phyloP scores from a whole-genome alignment of 2,329 filamentous ascomycete genomes.

The Colletotrichum siamense region DNA sequence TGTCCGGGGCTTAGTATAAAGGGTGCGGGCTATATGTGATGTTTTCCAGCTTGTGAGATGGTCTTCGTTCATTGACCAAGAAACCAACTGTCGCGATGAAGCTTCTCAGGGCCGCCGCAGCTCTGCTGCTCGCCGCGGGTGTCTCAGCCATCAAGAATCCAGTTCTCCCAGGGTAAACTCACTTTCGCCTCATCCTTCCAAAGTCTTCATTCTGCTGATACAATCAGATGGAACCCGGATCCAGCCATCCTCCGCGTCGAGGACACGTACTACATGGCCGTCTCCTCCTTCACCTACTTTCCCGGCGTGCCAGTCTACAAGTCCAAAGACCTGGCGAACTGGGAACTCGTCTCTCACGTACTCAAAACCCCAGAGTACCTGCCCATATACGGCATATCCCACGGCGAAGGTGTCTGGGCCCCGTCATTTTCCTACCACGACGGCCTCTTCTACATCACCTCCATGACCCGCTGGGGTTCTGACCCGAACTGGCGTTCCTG shows the following conservation, averaged over 20 bases:
- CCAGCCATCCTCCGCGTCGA: slow-evolving; percentile 7
- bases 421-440: slow-evolving; percentile 29
- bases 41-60: not conserved
- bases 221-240: slow-evolving; percentile 14
- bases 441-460: slow-evolving; percentile 30
- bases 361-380: slow-evolving; percentile 1
- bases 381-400: slow-evolving; percentile 1
- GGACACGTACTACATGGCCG: slow-evolving; percentile 7
- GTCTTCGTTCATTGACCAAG: not conserved
- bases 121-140: not conserved
- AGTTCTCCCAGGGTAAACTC: not conserved
- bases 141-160: slow-evolving; percentile 18
- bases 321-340: slow-evolving; percentile 31
- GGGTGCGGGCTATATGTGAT: not conserved
- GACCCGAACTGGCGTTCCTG: slow-evolving; percentile 42
- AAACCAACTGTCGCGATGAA: not conserved
- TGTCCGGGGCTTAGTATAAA: not conserved
- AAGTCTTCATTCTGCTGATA: not conserved
- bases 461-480: slow-evolving; percentile 38
- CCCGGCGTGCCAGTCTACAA: slow-evolving; percentile 51
- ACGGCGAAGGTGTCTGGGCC: slow-evolving; percentile 10
- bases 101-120: not conserved
- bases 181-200: not conserved
- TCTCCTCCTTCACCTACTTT: slow-evolving; percentile 51
- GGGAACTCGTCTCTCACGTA: slow-evolving; percentile 3